Percentiles rank a stretch among this genome's conserved stretches.
These are phyloP conservation scores for Naganishia randhawae DNA, from an alignment of 768 basidiomycete genomes.

Conservation along the genomic window DNA sequence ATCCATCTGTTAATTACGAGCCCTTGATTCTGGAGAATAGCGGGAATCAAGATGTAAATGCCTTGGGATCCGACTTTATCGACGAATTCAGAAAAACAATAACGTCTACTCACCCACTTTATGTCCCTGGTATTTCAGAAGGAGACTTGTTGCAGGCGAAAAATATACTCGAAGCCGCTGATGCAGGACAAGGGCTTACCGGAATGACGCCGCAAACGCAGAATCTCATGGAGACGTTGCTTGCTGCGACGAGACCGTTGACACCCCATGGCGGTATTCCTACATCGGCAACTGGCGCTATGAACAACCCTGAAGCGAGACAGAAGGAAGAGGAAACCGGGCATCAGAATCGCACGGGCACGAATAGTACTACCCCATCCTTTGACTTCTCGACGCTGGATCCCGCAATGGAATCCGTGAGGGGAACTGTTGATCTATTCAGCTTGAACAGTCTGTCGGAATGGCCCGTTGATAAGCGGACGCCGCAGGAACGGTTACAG, in stretches of 20 bases:
- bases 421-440: not conserved
- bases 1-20: not conserved
- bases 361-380: constrained; percentile 2
- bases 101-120: constrained; percentile 7
- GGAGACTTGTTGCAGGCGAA: not conserved
- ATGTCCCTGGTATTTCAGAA: not conserved
- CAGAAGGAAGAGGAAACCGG: not conserved
- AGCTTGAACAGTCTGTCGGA: not conserved
- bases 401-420: constrained; percentile 10
- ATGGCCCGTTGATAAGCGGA: not conserved
- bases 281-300: not conserved
- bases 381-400: constrained; percentile 21
- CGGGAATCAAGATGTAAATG: not conserved
- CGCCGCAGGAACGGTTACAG: not conserved
- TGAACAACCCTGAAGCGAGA: not conserved
- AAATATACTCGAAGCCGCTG: not conserved
- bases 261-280: not conserved
- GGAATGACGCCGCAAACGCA: constrained; percentile 11
- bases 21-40: not conserved
- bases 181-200: not conserved
- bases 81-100: constrained; percentile 17
- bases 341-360: not conserved
- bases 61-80: constrained; percentile 9
- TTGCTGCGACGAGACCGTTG: constrained; percentile 3
- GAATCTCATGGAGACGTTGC: constrained; percentile 9